Base-by-base conservation (phyloP, 345 rosid species). In the Euphorbia pulcherrima region DNA sequence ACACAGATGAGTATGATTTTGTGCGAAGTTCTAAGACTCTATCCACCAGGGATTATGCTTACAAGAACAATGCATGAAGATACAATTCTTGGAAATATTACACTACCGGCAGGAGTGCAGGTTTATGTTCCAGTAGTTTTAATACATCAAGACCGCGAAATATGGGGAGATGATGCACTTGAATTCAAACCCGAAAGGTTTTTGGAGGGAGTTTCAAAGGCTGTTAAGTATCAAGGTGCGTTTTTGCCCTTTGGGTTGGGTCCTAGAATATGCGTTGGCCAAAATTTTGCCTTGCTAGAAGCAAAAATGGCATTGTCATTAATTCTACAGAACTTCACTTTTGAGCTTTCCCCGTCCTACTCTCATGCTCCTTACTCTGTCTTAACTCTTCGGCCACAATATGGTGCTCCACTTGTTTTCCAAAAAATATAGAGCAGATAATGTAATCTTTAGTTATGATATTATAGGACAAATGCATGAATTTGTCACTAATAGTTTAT, bases 271-370 rank as follows among this genome's bases (percentile, higher is more conserved):
- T 85, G 88, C 40, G 44, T 80, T 4, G 86, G 83, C 26, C 81
- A 76, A 44, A 72, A 70, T 58, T 86, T 86, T 74, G 83, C 85
- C 5, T 46, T 73, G 68, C 9, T 81, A 3, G 93, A 88, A 78
- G 89, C 85, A 2, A 86, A 83, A 74, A 60, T 78, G 51, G 89
- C 85, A 40, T 52, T 86, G 67, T 81, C 84, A 29, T 68, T 83
- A 82, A 78, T 80, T 21, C 63, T 88, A 60, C 86, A 75, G 28
- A 57, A 72, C 29, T 86, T 78, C 63, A 26, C 69, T 10, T 80
- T 86, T 40, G 44, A 75, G 70, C 82, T 84, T 33, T 81, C 86
- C 7, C 80, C 87, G 20, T 75, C 89, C 12, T 84, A 83, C 77
- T 59, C 74, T 8, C 93, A 84, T 46, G 79, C 90, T 65, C 87